These are phyloP conservation scores for Lachancea sp. DNA, from an alignment of 805 yeast genomes.

Conservation along the genomic window DNA sequence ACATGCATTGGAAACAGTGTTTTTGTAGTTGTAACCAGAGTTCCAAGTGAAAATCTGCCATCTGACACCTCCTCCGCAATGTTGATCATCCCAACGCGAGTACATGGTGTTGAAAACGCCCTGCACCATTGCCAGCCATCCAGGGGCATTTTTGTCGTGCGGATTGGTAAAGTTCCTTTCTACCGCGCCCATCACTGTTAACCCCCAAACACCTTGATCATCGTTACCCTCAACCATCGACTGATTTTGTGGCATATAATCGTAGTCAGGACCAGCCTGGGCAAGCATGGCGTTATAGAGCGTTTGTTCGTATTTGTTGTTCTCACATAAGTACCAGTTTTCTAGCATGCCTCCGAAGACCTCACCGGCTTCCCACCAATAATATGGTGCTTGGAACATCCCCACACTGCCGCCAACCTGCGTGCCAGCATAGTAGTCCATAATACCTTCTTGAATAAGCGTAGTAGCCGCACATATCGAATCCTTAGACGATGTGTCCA, in stretches of 20 bases:
- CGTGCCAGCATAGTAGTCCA: conserved; percentile 61
- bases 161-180: conserved; percentile 81
- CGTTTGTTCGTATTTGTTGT: conserved; percentile 55
- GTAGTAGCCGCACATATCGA: conserved; percentile 55
- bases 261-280: conserved; percentile 68
- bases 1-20: conserved; percentile 59
- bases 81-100: conserved; percentile 49
- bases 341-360: conserved; percentile 87
- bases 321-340: conserved; percentile 63
- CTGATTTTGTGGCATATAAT: conserved; percentile 84
- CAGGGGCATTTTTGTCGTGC: conserved; percentile 42
- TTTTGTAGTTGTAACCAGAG: conserved; percentile 57
- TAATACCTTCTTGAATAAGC: conserved; percentile 51
- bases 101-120: conserved; percentile 63
- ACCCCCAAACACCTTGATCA: conserved; percentile 97
- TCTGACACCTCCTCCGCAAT: conserved; percentile 60
- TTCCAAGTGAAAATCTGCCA: conserved; percentile 64
- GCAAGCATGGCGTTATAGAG: conserved; percentile 58
- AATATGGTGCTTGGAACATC: conserved; percentile 61
- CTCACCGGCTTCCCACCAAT: conserved; percentile 98
- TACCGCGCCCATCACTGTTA: conserved; percentile 87
- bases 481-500: conserved; percentile 36
- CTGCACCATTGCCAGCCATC: conserved; percentile 80
- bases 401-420: conserved; percentile 64
- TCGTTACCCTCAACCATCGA: conserved; percentile 94